phyloP scores from a whole-genome alignment of 768 basidiomycete genomes.

The Amanita fuliginea region DNA sequence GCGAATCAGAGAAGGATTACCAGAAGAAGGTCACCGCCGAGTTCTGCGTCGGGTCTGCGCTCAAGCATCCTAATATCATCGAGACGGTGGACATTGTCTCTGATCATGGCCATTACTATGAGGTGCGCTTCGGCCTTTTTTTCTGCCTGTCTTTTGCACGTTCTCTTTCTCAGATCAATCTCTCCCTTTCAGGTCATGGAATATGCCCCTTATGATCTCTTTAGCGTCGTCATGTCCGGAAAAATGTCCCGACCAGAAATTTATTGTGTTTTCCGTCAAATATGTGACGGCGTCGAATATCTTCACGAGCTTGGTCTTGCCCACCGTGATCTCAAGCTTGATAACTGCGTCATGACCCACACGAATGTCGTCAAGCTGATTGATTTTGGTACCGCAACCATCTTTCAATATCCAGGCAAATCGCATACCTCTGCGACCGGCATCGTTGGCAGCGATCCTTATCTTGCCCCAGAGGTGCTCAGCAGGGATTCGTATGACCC shows the following conservation, averaged over 20 bases:
- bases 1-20: conserved; percentile 93
- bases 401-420: conserved; percentile 97
- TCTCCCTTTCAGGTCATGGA: conserved; percentile 79
- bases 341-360: conserved; percentile 98
- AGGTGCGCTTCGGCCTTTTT: conserved; percentile 41
- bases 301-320: conserved; percentile 96
- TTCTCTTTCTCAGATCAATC: neutral
- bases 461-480: conserved; percentile 95
- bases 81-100: conserved; percentile 97
- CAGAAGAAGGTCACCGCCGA: conserved; percentile 99
- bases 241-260: conserved; percentile 98
- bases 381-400: conserved; percentile 99
- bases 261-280: conserved; percentile 98
- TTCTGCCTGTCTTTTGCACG: neutral
- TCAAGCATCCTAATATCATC: conserved; percentile 95
- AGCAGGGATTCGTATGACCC: conserved; percentile 79
- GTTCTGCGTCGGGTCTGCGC: conserved; percentile 91
- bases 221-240: conserved; percentile 98
- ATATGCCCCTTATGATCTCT: conserved; percentile 96
- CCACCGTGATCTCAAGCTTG: conserved; percentile 97
- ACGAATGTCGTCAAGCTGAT: conserved; percentile 96
- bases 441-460: conserved; percentile 94
- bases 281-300: conserved; percentile 96
- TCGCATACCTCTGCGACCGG: conserved; percentile 71
- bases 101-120: conserved; percentile 97